phyloP scores from a whole-genome alignment of 108 stramenopile species.

The Craspedostauros australis region DNA sequence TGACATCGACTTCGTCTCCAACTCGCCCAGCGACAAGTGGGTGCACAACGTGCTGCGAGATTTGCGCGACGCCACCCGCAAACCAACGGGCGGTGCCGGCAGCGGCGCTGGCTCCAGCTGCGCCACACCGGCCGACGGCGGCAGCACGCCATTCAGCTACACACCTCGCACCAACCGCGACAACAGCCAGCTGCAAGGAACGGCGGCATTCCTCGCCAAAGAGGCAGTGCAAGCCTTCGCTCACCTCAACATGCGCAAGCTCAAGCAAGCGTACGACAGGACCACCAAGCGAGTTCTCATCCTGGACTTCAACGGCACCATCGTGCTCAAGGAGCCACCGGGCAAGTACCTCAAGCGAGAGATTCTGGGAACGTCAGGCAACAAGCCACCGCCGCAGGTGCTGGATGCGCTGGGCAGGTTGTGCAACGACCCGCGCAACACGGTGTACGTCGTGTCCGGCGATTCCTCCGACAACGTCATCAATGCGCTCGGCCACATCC shows the following conservation, averaged over 20 bases:
- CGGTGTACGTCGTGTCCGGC: slow-evolving; percentile 89
- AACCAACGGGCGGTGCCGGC: neutral
- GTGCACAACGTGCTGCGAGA: slow-evolving; percentile 91
- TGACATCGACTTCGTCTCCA: slow-evolving; percentile 94
- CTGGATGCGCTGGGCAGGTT: slow-evolving; percentile 64
- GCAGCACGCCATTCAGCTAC: slow-evolving; percentile 19
- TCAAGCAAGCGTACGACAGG: slow-evolving; percentile 64
- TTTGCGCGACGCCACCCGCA: slow-evolving; percentile 64
- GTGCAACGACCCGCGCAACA: slow-evolving; percentile 79
- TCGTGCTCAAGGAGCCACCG: slow-evolving; percentile 90
- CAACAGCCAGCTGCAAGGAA: slow-evolving; percentile 34
- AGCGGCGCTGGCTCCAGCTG: slow-evolving; percentile 6
- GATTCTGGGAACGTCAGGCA: slow-evolving; percentile 85
- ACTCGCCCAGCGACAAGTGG: slow-evolving; percentile 93
- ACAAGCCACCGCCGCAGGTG: slow-evolving; percentile 69
- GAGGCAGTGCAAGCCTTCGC: slow-evolving; percentile 48
- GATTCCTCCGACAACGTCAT: slow-evolving; percentile 80
- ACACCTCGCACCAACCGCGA: slow-evolving; percentile 9
- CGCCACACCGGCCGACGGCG: slow-evolving; percentile 9
- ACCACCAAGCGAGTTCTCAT: slow-evolving; percentile 87
- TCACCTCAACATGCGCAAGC: slow-evolving; percentile 43
- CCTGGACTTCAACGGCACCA: slow-evolving; percentile 97
- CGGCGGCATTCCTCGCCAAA: slow-evolving; percentile 59
- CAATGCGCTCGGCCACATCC: slow-evolving; percentile 78
- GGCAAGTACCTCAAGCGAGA: slow-evolving; percentile 97